These are phyloP conservation scores for Leptographium lundbergii DNA, from an alignment of 2,329 filamentous ascomycete species.

Conservation along the genomic window DNA sequence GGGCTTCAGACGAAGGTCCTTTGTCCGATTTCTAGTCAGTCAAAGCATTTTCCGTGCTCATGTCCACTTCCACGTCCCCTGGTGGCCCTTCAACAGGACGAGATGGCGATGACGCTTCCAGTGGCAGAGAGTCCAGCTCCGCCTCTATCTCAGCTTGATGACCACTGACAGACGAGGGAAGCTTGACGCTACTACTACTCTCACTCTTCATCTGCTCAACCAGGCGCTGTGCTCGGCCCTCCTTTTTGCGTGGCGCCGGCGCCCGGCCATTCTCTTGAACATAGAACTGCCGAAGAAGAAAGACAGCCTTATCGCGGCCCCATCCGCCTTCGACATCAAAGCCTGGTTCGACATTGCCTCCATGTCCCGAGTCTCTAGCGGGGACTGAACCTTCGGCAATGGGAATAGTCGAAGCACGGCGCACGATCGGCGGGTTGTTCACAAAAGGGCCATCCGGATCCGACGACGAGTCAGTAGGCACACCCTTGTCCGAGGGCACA, in stretches of 20 bases:
- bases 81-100: neutral
- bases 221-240: conserved; percentile 39
- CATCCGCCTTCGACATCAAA: conserved; percentile 80
- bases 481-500: conserved; percentile 1
- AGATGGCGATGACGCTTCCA: neutral
- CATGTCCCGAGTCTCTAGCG: conserved; percentile 30
- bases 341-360: conserved; percentile 60
- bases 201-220: conserved; percentile 38
- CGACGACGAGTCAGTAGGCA: neutral
- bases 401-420: conserved; percentile 12
- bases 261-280: conserved; percentile 93
- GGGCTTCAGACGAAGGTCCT: neutral
- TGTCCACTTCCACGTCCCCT: neutral
- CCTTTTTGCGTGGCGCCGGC: conserved; percentile 41
- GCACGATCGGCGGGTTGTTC: conserved; percentile 7
- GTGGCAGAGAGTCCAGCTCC: neutral
- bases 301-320: conserved; percentile 85
- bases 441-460: neutral
- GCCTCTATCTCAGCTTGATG: conserved; percentile 1
- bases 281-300: conserved; percentile 85
- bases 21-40: conserved; percentile 8
- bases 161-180: conserved; percentile 5
- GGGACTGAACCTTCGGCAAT: conserved; percentile 14
- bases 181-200: conserved; percentile 12
- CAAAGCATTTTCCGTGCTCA: neutral